Evolutionary conservation across 768 basidiomycete species (phyloP).

Genomic region (Boletus rubroflammeus): DNA sequence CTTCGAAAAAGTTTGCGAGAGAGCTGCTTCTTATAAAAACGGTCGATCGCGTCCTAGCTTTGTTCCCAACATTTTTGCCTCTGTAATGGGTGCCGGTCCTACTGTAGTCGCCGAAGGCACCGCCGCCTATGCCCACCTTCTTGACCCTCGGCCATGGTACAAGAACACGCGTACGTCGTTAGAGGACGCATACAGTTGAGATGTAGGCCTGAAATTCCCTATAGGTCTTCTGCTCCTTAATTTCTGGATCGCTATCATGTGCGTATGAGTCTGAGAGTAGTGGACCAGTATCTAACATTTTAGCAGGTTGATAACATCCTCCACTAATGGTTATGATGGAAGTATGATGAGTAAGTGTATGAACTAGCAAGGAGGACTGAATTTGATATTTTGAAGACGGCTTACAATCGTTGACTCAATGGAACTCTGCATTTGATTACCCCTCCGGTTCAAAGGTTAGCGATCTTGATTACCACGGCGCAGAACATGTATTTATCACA

Average conservation of each 20-base stretch:
- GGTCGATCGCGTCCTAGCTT: neutral
- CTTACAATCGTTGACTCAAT: conserved; percentile 36
- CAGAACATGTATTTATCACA: neutral
- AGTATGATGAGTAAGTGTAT: conserved; percentile 39
- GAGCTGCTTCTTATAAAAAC: neutral
- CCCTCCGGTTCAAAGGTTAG: conserved; percentile 30
- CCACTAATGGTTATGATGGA: conserved; percentile 37
- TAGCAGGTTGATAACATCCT: conserved; percentile 34
- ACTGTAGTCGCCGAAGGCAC: conserved; percentile 32
- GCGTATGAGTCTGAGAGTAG: conserved; percentile 17
- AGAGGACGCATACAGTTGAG: neutral
- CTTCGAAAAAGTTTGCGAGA: neutral
- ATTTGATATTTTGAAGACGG: conserved; percentile 26
- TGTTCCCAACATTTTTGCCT: neutral
- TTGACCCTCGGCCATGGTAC: conserved; percentile 67
- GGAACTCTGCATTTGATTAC: conserved; percentile 32
- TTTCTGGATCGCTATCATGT: conserved; percentile 63
- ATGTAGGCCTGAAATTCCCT: neutral
- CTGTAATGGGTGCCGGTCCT: conserved; percentile 55
- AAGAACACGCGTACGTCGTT: conserved; percentile 54
- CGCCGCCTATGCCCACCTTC: conserved; percentile 46
- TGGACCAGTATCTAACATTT: neutral
- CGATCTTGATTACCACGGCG: neutral
- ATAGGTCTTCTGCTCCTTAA: conserved; percentile 55
- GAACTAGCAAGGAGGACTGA: too few relatives aligned